Conservation (phyloP, 306 rosid species). For the Dicorynia guianensis region DNA sequence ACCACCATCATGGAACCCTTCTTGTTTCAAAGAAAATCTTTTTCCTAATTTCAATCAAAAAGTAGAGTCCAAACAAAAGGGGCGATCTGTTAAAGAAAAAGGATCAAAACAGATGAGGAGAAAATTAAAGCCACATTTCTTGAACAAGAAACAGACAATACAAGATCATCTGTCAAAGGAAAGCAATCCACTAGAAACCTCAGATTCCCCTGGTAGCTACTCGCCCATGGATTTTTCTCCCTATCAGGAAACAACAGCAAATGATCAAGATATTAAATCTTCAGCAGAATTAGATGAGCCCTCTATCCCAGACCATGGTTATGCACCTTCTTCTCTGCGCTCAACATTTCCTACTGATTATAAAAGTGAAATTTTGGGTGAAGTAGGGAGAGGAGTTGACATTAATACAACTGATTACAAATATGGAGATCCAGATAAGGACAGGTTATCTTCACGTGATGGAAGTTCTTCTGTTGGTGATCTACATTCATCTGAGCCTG, state of each 20-base stretch:
- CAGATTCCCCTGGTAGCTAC: constrained; percentile 61
- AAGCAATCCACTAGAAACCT: constrained; percentile 51
- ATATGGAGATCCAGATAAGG: constrained; percentile 36
- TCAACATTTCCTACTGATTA: constrained; percentile 46
- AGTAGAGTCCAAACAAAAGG: constrained; percentile 47
- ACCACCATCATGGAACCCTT: constrained; percentile 67
- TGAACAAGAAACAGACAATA: constrained; percentile 51
- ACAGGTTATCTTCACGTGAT: constrained; percentile 8
- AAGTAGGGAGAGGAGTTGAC: constrained; percentile 39
- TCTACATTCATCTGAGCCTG: constrained; percentile 48
- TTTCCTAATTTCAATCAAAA: constrained; percentile 57
- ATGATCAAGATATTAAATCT: constrained; percentile 52
- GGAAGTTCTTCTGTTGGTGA: constrained; percentile 37
- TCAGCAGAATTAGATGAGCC: constrained; percentile 44
- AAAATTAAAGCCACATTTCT: constrained; percentile 54
- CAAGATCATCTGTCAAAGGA: constrained; percentile 55
- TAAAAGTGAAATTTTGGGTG: constrained; percentile 46
- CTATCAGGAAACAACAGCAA: constrained; percentile 60
- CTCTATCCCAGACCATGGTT: constrained; percentile 27
- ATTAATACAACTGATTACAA: constrained; percentile 38
- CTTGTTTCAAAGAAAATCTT: constrained; percentile 70
- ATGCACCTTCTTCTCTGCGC: constrained; percentile 33
- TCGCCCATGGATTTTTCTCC: constrained; percentile 98
- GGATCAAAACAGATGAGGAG: constrained; percentile 59
- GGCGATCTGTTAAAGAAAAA: constrained; percentile 60